Evolutionary conservation across 768 basidiomycete species (phyloP), one percentile per base, ranked within the genome.

Genomic region (Crepidotus variabilis): DNA sequence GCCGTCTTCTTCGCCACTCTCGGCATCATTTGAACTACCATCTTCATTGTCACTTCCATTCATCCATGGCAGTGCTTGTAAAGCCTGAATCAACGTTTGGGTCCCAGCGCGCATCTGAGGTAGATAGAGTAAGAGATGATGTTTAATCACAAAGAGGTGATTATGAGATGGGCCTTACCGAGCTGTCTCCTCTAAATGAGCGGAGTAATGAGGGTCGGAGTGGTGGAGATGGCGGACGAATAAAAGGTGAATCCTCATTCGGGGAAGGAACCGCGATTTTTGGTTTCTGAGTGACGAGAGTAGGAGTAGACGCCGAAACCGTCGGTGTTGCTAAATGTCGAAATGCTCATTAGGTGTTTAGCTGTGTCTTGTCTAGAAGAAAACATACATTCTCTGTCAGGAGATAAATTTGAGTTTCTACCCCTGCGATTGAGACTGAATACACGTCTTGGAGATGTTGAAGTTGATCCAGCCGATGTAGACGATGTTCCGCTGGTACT

Each of bases 21-120:
- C 72, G 3, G 69, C 65, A 50, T 76, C 71, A 48, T 75, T 76
- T 10, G 76, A 64, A 24, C 77, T 70, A 49, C 86, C 89, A 39
- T 88, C 87, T 32, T 87, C 86, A 55, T 84, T 84, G 60, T 92
- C 88, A 8, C 80, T 77, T 18, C 50, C 51, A 51, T 85, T 84
- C 33, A 80, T 78, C 87, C 86, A 90, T 18, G 92, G 92, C 43
- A 93, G 76, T 1, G 90, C 92, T 64, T 93, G 92, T 13, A 94
- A 76, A 2, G 90, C 92, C 72, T 93, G 92, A 36, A 94, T 93
- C 50, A 94, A 82, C 2, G 92, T 90, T 67, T 94, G 92, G 2
- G 92, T 94, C 14, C 92, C 92, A 22, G 86, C 83, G 39, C 90
- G 86, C 85, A 94, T 88, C 92, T 94, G 65, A 60, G 56, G 52